phyloP scores from a whole-genome alignment of 306 rosid genomes.

The Cicer bijugum region DNA sequence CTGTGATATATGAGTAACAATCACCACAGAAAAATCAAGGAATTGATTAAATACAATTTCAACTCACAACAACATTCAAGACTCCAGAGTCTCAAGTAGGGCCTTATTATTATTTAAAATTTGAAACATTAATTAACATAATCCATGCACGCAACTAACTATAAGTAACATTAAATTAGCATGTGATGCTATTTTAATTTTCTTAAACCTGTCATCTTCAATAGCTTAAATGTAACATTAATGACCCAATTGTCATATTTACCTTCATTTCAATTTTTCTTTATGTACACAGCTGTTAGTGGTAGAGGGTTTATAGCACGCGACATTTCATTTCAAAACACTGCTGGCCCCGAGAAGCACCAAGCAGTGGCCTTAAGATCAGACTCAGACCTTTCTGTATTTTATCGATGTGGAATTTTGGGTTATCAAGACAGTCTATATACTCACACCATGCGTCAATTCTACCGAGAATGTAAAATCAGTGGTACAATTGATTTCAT shows the following conservation, averaged over 20 bases:
- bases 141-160: constrained; percentile 16
- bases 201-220: background rate
- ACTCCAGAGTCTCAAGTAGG: constrained; percentile 6
- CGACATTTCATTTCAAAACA: constrained; percentile 76
- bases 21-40: constrained; percentile 1
- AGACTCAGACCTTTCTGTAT: constrained; percentile 81
- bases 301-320: constrained; percentile 87
- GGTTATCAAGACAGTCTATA: constrained; percentile 87
- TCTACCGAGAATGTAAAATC: constrained; percentile 75
- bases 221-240: background rate
- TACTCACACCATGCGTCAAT: constrained; percentile 93
- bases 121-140: constrained; percentile 11
- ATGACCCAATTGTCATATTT: background rate
- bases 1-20: constrained; percentile 13
- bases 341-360: constrained; percentile 82
- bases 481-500: constrained; percentile 85
- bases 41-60: background rate
- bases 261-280: background rate
- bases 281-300: constrained; percentile 66
- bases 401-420: constrained; percentile 60
- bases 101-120: background rate
- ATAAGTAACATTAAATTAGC: constrained; percentile 32
- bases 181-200: constrained; percentile 16
- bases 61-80: background rate
- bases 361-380: constrained; percentile 93